Evolutionary conservation across 805 yeast species (phyloP).

Genomic region (Brettanomyces sp.): DNA sequence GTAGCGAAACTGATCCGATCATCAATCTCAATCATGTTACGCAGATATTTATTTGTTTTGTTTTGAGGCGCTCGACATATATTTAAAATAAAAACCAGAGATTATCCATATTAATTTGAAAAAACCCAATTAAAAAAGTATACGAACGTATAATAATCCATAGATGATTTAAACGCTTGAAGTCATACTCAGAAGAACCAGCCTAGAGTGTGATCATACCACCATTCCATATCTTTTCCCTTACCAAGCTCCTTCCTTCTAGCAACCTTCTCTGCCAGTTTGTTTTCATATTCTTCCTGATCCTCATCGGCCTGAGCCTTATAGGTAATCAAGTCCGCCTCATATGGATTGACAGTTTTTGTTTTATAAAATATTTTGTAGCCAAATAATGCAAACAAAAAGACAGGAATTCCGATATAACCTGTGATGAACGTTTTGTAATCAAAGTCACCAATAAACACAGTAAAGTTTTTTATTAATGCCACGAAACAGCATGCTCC

Average conservation of each 20-base stretch:
- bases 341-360: conserved; percentile 38
- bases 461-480: conserved; percentile 63
- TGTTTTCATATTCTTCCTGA: conserved; percentile 29
- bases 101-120: no score
- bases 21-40: no score
- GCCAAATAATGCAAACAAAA: conserved; percentile 42
- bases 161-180: no score
- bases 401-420: conserved; percentile 67
- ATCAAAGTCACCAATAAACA: conserved; percentile 46
- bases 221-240: conserved; percentile 15
- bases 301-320: conserved; percentile 48
- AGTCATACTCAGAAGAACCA: conserved; percentile 14
- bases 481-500: conserved; percentile 44
- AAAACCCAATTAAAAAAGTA: not conserved
- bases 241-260: conserved; percentile 10
- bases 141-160: no score
- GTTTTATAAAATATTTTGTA: conserved; percentile 50
- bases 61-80: no score
- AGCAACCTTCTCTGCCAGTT: conserved; percentile 4
- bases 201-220: conserved; percentile 23
- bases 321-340: conserved; percentile 52
- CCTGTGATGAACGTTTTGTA: conserved; percentile 68
- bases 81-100: no score
- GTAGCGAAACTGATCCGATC: no score
- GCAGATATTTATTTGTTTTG: no score